phyloP scores from a whole-genome alignment of 2,329 filamentous ascomycete genomes.

The Pseudogymnoascus sp. region DNA sequence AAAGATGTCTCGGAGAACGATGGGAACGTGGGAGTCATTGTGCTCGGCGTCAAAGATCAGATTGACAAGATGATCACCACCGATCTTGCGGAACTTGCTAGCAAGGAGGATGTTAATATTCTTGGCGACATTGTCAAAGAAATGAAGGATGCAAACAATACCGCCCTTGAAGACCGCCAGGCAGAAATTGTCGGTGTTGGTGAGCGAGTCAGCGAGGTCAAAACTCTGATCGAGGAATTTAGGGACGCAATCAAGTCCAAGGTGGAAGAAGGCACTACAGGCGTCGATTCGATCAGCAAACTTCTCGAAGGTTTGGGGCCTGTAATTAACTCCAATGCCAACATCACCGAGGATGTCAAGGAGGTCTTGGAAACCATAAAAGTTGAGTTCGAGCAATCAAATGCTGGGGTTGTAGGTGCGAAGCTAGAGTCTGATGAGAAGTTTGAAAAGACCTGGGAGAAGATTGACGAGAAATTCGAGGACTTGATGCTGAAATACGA shows the following conservation, averaged over 20 bases:
- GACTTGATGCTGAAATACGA: constrained; percentile 83
- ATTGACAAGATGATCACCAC: constrained; percentile 65
- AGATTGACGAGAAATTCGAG: constrained; percentile 57
- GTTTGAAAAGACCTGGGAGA: constrained; percentile 51
- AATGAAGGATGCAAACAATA: constrained; percentile 64
- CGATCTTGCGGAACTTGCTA: constrained; percentile 61
- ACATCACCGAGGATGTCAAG: constrained; percentile 53
- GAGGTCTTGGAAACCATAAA: constrained; percentile 69
- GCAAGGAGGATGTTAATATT: constrained; percentile 65
- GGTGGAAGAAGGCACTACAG: constrained; percentile 64
- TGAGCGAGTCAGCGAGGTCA: constrained; percentile 71
- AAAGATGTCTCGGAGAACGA: constrained; percentile 67
- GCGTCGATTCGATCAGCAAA: constrained; percentile 64
- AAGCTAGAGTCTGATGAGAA: constrained; percentile 82
- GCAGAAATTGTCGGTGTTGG: constrained; percentile 71
- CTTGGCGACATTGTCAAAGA: constrained; percentile 64
- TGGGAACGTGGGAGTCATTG: constrained; percentile 69
- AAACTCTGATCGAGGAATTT: constrained; percentile 66
- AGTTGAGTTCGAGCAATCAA: constrained; percentile 78
- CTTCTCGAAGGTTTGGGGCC: constrained; percentile 59
- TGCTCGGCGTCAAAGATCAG: constrained; percentile 74
- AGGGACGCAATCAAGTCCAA: constrained; percentile 67
- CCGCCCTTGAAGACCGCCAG: constrained; percentile 75
- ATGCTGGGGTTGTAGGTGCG: constrained; percentile 66
- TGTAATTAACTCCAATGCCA: constrained; percentile 48